These are phyloP conservation scores for Ophiorrhiza pumila DNA, from an alignment of 257 asterid species.

Conservation along the genomic window DNA sequence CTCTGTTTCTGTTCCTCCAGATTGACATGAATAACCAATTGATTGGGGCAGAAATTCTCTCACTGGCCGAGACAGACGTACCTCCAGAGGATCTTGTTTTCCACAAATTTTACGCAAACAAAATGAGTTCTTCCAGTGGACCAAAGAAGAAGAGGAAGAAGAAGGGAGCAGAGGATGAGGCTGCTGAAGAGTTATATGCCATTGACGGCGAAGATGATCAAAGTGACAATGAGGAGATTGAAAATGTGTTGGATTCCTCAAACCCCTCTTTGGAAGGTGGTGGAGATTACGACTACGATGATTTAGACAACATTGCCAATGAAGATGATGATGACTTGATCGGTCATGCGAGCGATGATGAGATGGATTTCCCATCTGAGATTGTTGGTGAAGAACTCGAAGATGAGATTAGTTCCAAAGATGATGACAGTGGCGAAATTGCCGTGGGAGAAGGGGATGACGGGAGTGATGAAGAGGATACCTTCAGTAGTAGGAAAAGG, in stretches of 20 bases:
- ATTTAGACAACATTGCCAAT: conserved; percentile 54
- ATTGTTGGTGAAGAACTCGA: conserved; percentile 30
- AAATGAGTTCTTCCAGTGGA: conserved; percentile 62
- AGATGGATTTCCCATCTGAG: conserved; percentile 39
- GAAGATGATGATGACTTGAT: conserved; percentile 79
- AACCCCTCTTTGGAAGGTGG: conserved; percentile 33
- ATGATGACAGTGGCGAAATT: conserved; percentile 7
- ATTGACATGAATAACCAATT: conserved; percentile 70
- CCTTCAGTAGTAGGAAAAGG: conserved; percentile 22
- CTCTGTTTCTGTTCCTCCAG: conserved; percentile 31
- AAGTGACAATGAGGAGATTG: conserved; percentile 68
- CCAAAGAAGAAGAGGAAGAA: conserved; percentile 60
- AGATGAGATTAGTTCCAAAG: conserved; percentile 25
- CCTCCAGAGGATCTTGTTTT: conserved; percentile 86
- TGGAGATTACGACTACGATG: conserved; percentile 63
- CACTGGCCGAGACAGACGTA: conserved; percentile 71
- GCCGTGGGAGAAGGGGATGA: conserved; percentile 53
- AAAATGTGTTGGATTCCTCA: conserved; percentile 44
- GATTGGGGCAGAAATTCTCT: conserved; percentile 74
- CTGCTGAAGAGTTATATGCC: conserved; percentile 59
- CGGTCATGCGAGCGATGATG: conserved; percentile 56
- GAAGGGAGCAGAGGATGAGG: conserved; percentile 68
- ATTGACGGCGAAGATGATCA: conserved; percentile 47
- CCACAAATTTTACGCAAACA: conserved; percentile 83
- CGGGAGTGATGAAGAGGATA: conserved; percentile 31